These are phyloP conservation scores for Favolaschia claudopus DNA, from an alignment of 768 basidiomycete genomes.

Conservation along the genomic window DNA sequence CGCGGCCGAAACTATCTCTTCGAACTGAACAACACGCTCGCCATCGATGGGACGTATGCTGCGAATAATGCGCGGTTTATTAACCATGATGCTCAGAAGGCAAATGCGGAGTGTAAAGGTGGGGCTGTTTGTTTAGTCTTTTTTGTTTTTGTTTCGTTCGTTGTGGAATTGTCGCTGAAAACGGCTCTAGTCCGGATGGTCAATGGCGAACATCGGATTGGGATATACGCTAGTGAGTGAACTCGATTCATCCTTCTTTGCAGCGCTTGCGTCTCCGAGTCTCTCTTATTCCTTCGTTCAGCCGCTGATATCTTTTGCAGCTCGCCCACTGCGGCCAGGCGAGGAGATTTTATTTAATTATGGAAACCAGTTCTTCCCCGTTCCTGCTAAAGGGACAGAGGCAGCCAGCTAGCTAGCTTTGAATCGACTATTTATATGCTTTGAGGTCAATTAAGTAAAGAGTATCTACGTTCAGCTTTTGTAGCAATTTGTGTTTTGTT, in stretches of 20 bases:
- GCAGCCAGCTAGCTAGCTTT: no score
- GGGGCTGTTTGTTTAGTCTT: constrained; percentile 12
- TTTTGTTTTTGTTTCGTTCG: background rate
- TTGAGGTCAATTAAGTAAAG: no score
- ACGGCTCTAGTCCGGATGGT: constrained; percentile 57
- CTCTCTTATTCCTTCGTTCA: background rate
- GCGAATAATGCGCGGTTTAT: constrained; percentile 76
- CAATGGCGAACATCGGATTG: constrained; percentile 74
- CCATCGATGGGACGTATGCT: constrained; percentile 61
- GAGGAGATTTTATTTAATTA: constrained; percentile 68
- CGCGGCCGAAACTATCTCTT: constrained; percentile 70
- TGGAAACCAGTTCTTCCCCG: constrained; percentile 59
- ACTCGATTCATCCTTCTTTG: background rate
- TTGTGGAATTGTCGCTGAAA: background rate
- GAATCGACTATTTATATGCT: no score
- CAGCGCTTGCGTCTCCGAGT: background rate
- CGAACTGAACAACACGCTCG: constrained; percentile 51
- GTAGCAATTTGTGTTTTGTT: no score
- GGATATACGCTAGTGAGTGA: constrained; percentile 62
- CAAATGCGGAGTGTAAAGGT: constrained; percentile 60
- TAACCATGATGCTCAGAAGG: constrained; percentile 55
- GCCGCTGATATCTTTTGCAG: constrained; percentile 36
- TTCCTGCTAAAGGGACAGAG: no score
- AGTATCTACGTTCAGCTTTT: no score
- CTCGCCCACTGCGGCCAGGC: constrained; percentile 45